Evolutionary conservation across 2,329 filamentous ascomycete genomes (phyloP), one percentile per base, ranked within the genome.

Genomic region (Aspergillus amoenus): DNA sequence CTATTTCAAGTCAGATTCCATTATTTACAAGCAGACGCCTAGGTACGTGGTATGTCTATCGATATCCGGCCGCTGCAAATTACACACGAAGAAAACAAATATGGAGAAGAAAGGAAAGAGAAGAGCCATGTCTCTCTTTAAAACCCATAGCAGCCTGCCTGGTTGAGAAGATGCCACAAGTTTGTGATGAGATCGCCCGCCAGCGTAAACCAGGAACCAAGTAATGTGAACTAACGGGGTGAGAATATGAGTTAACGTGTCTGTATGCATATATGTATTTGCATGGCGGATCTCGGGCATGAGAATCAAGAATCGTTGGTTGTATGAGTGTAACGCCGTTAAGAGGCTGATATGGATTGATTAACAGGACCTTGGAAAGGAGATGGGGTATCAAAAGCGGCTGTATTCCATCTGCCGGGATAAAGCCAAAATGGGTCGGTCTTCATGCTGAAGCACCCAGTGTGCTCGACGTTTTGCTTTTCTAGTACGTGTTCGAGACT

Each of bases 361-460:
- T 55, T 15, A 55, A 55, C 27, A 55, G 24, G 27, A 49, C 40
- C 53, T 57, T 21, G 30, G 40, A 45, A 37, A 39, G 22, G 47
- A 50, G 18, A 43, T 24, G 50, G 55, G 55, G 55, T 57, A 57
- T 57, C 55, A 57, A 57, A 56, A 49, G 55, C 45, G 44, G 55
- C 46, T 54, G 32, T 45, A 48, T 50, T 50, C 45, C 50, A 39
- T 41, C 37, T 40, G 41, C 42, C 17, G 43, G 34, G 32, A 43
- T 53, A 41, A 48, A 50, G 39, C 50, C 45, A 43, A 50, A 45
- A 48, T 49, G 17, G 18, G 45, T 46, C 34, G 49, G 43, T 49
- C 24, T 41, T 57, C 27, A 37, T 40, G 47, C 45, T 37, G 44
- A 30, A 30, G 22, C 34, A 52, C 37, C 34, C 12, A 37, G 34